Percentiles rank a stretch among this genome's conserved stretches.
phyloP scores from a whole-genome alignment of 805 yeast species.

The Metschnikowia sp. region DNA sequence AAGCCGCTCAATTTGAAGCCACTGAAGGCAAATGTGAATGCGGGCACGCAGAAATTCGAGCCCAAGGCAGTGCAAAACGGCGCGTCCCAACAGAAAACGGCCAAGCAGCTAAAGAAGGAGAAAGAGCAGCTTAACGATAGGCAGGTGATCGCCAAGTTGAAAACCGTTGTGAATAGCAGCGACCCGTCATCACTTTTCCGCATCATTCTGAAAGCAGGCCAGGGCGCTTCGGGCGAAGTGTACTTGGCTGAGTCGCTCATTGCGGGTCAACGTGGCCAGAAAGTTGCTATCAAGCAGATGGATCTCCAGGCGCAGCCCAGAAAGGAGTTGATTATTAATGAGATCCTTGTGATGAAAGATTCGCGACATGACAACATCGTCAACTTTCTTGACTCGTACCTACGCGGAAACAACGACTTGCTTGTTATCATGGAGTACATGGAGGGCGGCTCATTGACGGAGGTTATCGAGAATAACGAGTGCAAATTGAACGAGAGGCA shows the following conservation, averaged over 20 bases:
- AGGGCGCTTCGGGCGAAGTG: slow-evolving; percentile 97
- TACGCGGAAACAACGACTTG: slow-evolving; percentile 72
- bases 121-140: slow-evolving; percentile 67
- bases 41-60: slow-evolving; percentile 3
- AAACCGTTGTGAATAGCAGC: slow-evolving; percentile 73
- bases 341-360: slow-evolving; percentile 94
- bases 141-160: slow-evolving; percentile 77
- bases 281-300: slow-evolving; percentile 96
- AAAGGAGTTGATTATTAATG: slow-evolving; percentile 92
- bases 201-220: slow-evolving; percentile 85
- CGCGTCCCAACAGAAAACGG: slow-evolving; percentile 23
- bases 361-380: slow-evolving; percentile 93
- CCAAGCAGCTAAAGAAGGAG: slow-evolving; percentile 40
- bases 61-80: slow-evolving; percentile 3
- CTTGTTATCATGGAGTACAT: slow-evolving; percentile 99
- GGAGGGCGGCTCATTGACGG: slow-evolving; percentile 98
- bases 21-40: slow-evolving; percentile 10
- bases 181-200: slow-evolving; percentile 85
- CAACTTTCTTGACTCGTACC: slow-evolving; percentile 86
- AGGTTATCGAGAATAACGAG: slow-evolving; percentile 87
- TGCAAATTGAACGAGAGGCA: slow-evolving; percentile 73
- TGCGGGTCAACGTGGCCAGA: slow-evolving; percentile 43
- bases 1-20: slow-evolving; percentile 16
- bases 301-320: slow-evolving; percentile 87
- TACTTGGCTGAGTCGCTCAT: slow-evolving; percentile 71